Base-by-base conservation (phyloP, 768 basidiomycete genomes). In the Cubamyces lactineus region DNA sequence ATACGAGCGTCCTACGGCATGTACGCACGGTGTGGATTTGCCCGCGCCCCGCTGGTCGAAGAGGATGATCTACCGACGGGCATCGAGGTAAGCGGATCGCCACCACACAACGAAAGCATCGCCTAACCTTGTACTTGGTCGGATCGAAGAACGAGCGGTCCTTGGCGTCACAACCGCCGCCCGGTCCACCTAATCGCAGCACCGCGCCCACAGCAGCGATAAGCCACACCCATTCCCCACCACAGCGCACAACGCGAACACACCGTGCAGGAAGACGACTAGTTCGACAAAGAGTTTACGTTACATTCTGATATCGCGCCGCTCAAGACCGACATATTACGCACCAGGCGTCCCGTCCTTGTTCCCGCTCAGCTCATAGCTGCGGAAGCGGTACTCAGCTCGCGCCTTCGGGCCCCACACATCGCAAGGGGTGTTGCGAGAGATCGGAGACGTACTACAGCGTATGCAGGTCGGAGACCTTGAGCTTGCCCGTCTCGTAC, bases 11-110 rank as follows among this genome's bases (percentile, higher is more conserved):
- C 53, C n/a, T 11, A 30, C 38, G 0, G 6, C 17, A 61, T 42
- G 42, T 39, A 78, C 87, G 63, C 72, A 92, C 86, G 95, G 95
- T 0, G 82, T 91, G 17, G 91, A 93, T 68, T 92, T 89, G 19
- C 96, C 96, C 16, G 90, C 73, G 16, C 96, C 96, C 62, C 96
- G 82, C 74, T 98, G 96, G 75, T 97, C 95, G 66, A 94, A 86
- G 23, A 96, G 81, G 63, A 96, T 75, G 69, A 96, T 92, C 89
- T 92, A 57, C 21, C 55, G 23, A 30, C 9, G 21, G 23, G 17
- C 1, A 5, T 7, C 39, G 55, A 26, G 39, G 13, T 45, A 15
- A 34, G 41, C 43, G 24, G 64, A 23, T 59, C 64, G 3, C 34
- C 9, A 34, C 16, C 62, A 53, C 42, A 26, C 21, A 23, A 21